A percentile compares a stretch with the other conserved stretches of the same genome.
Conservation (phyloP, 106 monocot genomes). For the Hemerocallis citrina region DNA sequence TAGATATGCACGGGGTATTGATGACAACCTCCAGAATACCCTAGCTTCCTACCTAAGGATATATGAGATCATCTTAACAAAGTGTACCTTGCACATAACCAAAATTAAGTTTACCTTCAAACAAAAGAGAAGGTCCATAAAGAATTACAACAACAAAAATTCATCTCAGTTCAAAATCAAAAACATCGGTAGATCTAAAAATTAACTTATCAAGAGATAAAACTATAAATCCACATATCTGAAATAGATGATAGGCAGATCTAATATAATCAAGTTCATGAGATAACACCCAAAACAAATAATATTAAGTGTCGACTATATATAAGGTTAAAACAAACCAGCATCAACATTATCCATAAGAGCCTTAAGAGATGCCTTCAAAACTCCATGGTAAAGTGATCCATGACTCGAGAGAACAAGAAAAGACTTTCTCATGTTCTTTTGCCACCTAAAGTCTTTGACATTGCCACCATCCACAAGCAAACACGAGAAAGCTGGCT, state of each 20-base stretch:
- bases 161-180: not conserved
- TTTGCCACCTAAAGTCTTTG: constrained; percentile 72
- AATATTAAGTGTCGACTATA: not conserved
- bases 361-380: constrained; percentile 26
- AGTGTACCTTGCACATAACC: too few species aligned
- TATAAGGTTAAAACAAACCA: constrained; percentile 34
- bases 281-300: not conserved
- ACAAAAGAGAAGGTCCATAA: too few species aligned
- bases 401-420: constrained; percentile 54
- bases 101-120: too few species aligned
- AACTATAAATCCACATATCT: not conserved
- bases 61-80: too few species aligned
- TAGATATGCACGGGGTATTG: too few species aligned
- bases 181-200: not conserved
- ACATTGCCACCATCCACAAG: constrained; percentile 28
- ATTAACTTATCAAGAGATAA: not conserved
- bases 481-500: constrained; percentile 33
- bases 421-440: constrained; percentile 35
- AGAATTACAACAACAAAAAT: not conserved
- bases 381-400: constrained; percentile 34
- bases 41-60: too few species aligned
- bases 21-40: too few species aligned
- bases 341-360: constrained; percentile 73
- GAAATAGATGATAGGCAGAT: not conserved
- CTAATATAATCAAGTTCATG: not conserved